A percentile compares a stretch with the other conserved stretches of the same genome.
phyloP scores from a whole-genome alignment of 2,329 filamentous ascomycete species.

The Aaosphaeria arxii region DNA sequence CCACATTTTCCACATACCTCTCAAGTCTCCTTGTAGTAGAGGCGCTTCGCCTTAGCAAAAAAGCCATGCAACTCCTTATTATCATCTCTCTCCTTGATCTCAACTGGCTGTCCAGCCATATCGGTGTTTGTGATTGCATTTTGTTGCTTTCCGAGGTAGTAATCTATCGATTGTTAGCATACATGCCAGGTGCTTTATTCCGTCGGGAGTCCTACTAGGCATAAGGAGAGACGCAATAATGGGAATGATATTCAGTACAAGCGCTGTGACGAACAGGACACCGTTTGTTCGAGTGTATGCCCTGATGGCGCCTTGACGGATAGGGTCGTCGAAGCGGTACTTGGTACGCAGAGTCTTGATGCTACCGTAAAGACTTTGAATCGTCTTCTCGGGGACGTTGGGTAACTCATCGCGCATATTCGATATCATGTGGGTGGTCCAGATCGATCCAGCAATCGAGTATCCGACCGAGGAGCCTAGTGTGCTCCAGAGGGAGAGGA shows the following conservation, averaged over 20 bases:
- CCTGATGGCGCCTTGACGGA: slow-evolving; percentile 38
- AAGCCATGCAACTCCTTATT: background rate
- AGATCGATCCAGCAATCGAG: slow-evolving; percentile 37
- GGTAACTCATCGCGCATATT: slow-evolving; percentile 33
- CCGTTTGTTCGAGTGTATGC: slow-evolving; percentile 38
- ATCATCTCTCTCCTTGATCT: background rate
- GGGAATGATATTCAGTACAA: slow-evolving; percentile 30
- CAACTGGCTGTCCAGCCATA: slow-evolving; percentile 14
- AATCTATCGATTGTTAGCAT: slow-evolving; percentile 21
- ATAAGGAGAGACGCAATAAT: slow-evolving; percentile 40
- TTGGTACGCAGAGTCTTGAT: slow-evolving; percentile 29
- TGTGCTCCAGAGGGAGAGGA: slow-evolving; percentile 41
- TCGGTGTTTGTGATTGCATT: slow-evolving; percentile 20
- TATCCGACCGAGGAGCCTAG: slow-evolving; percentile 40
- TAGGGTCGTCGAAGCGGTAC: slow-evolving; percentile 33
- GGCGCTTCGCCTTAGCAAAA: background rate
- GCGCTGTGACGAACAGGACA: slow-evolving; percentile 31
- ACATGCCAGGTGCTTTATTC: background rate
- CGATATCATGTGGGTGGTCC: slow-evolving; percentile 39
- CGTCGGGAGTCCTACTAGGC: slow-evolving; percentile 22
- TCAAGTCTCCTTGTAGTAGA: background rate
- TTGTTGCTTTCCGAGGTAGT: slow-evolving; percentile 21
- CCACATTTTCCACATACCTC: no score
- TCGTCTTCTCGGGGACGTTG: slow-evolving; percentile 13
- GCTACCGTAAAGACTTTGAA: slow-evolving; percentile 33